A percentile compares a stretch with the other conserved stretches of the same genome.
Conservation (phyloP, 2,329 filamentous ascomycete species). For the Botrytis elliptica region DNA sequence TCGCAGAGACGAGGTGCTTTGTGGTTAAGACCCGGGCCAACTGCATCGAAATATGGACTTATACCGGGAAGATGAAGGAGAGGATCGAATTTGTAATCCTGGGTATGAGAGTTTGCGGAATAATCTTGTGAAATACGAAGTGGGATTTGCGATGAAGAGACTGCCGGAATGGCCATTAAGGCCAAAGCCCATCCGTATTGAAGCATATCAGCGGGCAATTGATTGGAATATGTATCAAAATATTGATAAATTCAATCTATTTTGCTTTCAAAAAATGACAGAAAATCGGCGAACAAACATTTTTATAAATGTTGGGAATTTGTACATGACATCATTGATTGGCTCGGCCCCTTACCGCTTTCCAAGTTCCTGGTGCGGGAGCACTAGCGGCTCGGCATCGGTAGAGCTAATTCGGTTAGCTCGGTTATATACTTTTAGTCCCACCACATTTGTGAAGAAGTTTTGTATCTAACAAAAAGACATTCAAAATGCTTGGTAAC, state of each 20-base stretch:
- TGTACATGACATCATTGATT: slow-evolving; percentile 15
- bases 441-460: neutral
- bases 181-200: neutral
- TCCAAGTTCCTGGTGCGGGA: neutral
- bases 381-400: neutral
- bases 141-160: slow-evolving; percentile 18
- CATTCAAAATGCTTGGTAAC: neutral
- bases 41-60: slow-evolving; percentile 55
- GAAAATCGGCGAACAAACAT: neutral
- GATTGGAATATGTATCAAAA: neutral
- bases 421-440: neutral
- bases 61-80: slow-evolving; percentile 56
- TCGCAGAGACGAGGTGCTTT: slow-evolving; percentile 42
- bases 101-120: slow-evolving; percentile 27
- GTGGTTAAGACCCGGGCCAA: slow-evolving; percentile 39
- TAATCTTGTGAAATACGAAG: slow-evolving; percentile 20
- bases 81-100: slow-evolving; percentile 51
- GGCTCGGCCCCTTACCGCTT: neutral
- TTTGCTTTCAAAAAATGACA: neutral
- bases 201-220: neutral
- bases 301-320: neutral
- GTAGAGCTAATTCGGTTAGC: neutral
- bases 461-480: neutral
- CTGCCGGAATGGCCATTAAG: neutral
- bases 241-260: neutral